Conservation (phyloP, 768 basidiomycete species). For the Tricholoma hemisulphureum region DNA sequence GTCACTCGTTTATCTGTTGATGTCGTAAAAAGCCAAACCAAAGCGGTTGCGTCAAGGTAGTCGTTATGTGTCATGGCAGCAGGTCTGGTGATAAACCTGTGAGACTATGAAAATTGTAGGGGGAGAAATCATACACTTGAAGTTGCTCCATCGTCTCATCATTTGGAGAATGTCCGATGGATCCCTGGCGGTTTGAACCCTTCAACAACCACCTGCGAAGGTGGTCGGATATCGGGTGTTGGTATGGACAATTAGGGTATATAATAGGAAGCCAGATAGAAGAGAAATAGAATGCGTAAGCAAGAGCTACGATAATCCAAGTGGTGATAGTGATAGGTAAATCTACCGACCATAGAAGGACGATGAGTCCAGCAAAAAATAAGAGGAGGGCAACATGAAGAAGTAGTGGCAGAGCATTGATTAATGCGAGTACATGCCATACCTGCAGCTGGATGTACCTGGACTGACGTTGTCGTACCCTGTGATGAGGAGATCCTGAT, state of each 20-base stretch:
- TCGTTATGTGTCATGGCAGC: slow-evolving; percentile 22
- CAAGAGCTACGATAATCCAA: slow-evolving; percentile 33
- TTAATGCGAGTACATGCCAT: slow-evolving; percentile 40
- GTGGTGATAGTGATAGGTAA: slow-evolving; percentile 32
- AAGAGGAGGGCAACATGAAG: slow-evolving; percentile 41
- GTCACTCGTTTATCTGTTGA: slow-evolving; percentile 33
- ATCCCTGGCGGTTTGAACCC: background rate
- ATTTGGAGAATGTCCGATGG: background rate
- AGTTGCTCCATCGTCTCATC: background rate
- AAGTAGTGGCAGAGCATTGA: slow-evolving; percentile 39
- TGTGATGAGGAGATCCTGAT: slow-evolving; percentile 37
- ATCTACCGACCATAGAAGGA: slow-evolving; percentile 40
- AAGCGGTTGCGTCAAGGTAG: slow-evolving; percentile 34
- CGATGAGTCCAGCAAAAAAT: slow-evolving; percentile 42
- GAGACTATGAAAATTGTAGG: background rate
- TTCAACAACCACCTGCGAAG: slow-evolving; percentile 21
- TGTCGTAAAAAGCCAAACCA: slow-evolving; percentile 38
- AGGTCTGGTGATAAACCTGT: background rate
- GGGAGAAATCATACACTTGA: background rate
- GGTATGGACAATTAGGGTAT: slow-evolving; percentile 41
- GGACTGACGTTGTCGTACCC: slow-evolving; percentile 37
- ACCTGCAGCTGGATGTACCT: slow-evolving; percentile 33
- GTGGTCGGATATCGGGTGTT: slow-evolving; percentile 39
- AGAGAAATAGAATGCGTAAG: slow-evolving; percentile 36
- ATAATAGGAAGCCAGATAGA: slow-evolving; percentile 40